Conservation (phyloP, 1,284 basidiomycete genomes). For the Wallemia ichthyophaga region DNA sequence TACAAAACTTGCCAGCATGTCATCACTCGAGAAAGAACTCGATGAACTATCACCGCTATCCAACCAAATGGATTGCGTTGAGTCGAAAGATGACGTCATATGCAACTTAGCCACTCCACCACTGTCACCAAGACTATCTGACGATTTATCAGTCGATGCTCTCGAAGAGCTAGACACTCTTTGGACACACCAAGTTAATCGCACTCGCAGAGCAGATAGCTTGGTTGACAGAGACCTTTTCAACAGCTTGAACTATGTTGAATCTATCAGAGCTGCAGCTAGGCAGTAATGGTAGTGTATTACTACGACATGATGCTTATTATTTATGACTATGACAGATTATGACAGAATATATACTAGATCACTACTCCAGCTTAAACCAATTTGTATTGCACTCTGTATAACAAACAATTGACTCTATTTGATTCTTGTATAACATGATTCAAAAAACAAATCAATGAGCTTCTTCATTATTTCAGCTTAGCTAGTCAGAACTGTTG, state of each 20-base stretch:
- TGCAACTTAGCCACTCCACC: not conserved
- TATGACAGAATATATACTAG: too few relatives aligned
- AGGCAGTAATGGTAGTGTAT: not conserved
- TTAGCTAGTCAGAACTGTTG: not conserved
- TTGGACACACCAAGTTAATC: not conserved
- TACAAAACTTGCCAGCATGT: not conserved
- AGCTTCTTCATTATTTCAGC: too few relatives aligned
- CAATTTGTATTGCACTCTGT: not conserved
- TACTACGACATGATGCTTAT: too few relatives aligned
- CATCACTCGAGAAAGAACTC: not conserved
- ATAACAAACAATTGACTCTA: not conserved
- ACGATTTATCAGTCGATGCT: not conserved
- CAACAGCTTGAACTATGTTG: not conserved
- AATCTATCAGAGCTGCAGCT: not conserved
- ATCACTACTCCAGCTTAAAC: too few relatives aligned
- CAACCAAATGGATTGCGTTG: not conserved
- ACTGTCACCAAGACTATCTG: not conserved
- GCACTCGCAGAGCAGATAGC: not conserved
- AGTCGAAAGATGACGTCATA: not conserved
- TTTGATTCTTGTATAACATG: not conserved
- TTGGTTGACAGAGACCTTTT: not conserved
- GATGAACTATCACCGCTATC: not conserved
- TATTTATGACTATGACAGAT: too few relatives aligned
- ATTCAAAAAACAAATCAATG: not conserved
- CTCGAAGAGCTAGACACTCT: not conserved